These are phyloP conservation scores for Colletotrichum navitas DNA, from an alignment of 2,329 filamentous ascomycete species.

Conservation along the genomic window DNA sequence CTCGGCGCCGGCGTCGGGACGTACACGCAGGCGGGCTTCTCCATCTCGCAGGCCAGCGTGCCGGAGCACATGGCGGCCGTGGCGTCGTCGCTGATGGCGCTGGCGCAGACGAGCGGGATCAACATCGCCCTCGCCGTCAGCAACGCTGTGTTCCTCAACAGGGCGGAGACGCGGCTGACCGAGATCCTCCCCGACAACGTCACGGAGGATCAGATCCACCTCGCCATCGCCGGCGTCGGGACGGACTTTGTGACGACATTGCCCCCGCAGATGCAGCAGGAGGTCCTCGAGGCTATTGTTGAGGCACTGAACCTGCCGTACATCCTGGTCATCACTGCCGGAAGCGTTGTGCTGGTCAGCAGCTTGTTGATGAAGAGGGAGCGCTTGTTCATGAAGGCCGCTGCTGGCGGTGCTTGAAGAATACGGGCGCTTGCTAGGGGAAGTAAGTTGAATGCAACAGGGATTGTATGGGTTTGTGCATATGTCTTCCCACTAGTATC, in stretches of 20 bases:
- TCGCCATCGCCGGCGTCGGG: conserved; percentile 45
- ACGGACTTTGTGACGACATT: conserved; percentile 34
- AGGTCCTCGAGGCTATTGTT: conserved; percentile 47
- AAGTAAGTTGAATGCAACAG: too few species aligned
- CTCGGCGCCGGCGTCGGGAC: conserved; percentile 55
- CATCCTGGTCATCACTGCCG: conserved; percentile 52
- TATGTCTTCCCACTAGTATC: neutral
- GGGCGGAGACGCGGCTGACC: conserved; percentile 46
- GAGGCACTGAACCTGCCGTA: conserved; percentile 42
- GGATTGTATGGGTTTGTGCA: neutral
- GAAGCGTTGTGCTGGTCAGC: conserved; percentile 51
- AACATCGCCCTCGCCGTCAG: conserved; percentile 33
- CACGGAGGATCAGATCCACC: conserved; percentile 43
- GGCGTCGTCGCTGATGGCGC: conserved; percentile 23
- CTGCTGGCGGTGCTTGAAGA: conserved; percentile 18
- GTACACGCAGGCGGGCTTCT: conserved; percentile 51
- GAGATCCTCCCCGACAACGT: conserved; percentile 45
- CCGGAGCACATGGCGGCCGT: conserved; percentile 23
- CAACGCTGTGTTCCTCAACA: conserved; percentile 50
- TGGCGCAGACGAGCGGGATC: conserved; percentile 38
- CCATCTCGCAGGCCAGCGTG: conserved; percentile 30
- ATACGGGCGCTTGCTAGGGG: neutral
- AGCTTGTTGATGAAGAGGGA: conserved; percentile 38
- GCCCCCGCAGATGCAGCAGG: conserved; percentile 39
- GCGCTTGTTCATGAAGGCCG: conserved; percentile 31